Percentiles rank a stretch among this genome's conserved stretches.
Evolutionary conservation across 306 rosid genomes (phyloP).

Genomic region (Carpinus fangiana): DNA sequence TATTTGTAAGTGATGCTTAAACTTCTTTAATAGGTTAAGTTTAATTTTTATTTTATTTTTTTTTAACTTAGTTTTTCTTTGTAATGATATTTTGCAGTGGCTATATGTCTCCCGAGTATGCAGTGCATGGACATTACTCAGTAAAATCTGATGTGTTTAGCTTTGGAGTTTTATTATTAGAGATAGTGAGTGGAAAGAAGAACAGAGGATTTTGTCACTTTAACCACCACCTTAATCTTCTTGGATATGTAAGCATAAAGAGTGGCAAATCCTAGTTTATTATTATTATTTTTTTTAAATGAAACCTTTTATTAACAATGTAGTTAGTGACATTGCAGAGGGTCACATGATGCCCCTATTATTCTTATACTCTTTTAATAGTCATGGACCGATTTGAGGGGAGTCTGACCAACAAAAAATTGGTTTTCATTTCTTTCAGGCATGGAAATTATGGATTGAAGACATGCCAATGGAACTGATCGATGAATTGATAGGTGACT

Average conservation of each 20-base stretch:
- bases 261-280: neutral
- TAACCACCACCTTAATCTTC: slow-evolving; percentile 39
- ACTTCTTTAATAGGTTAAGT: neutral
- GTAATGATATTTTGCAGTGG: slow-evolving; percentile 32
- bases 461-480: slow-evolving; percentile 11
- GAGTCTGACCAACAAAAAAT: neutral
- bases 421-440: slow-evolving; percentile 8
- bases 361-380: neutral
- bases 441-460: slow-evolving; percentile 34
- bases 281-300: too few relatives aligned
- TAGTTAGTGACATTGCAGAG: neutral
- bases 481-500: slow-evolving; percentile 20
- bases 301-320: neutral
- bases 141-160: slow-evolving; percentile 47
- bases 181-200: slow-evolving; percentile 54
- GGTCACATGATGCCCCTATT: neutral
- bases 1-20: neutral
- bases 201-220: slow-evolving; percentile 38
- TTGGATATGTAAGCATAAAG: slow-evolving; percentile 41
- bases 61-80: neutral
- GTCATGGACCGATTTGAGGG: neutral
- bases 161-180: slow-evolving; percentile 46
- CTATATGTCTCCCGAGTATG: slow-evolving; percentile 55
- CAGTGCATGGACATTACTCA: slow-evolving; percentile 39
- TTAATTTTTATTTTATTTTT: neutral